Percentiles rank a stretch among this genome's conserved stretches.
phyloP scores from a whole-genome alignment of 2,329 filamentous ascomycete species.

The Penicillium fuscoglaucum region DNA sequence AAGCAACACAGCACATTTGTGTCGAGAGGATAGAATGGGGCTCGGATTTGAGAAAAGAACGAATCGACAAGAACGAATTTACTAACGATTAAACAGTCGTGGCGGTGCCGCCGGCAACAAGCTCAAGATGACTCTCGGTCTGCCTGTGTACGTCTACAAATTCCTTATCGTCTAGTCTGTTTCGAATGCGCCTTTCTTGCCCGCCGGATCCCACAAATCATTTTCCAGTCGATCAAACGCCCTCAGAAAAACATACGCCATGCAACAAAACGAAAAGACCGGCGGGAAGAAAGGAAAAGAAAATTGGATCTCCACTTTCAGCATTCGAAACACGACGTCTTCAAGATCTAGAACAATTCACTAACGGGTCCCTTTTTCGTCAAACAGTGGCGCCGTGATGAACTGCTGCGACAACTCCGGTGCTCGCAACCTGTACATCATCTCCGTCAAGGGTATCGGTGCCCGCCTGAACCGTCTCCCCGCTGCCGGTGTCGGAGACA shows the following conservation, averaged over 20 bases:
- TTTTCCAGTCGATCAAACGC: constrained; percentile 15
- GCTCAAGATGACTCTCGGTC: constrained; percentile 99
- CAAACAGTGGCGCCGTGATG: constrained; percentile 90
- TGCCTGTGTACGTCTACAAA: constrained; percentile 82
- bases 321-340: constrained; percentile 20
- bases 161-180: constrained; percentile 13
- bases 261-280: not conserved
- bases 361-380: constrained; percentile 23
- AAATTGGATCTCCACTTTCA: constrained; percentile 10
- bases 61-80: constrained; percentile 11
- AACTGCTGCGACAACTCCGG: constrained; percentile 99
- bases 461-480: constrained; percentile 96
- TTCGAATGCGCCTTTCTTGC: constrained; percentile 13
- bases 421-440: constrained; percentile 99
- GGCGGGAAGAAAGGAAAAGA: constrained; percentile 8
- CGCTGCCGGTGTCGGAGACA: constrained; percentile 96
- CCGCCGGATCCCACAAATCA: constrained; percentile 14
- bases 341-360: constrained; percentile 17
- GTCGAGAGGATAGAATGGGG: constrained; percentile 11
- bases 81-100: constrained; percentile 50
- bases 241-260: not conserved
- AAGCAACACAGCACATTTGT: constrained; percentile 9
- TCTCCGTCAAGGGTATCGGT: constrained; percentile 98
- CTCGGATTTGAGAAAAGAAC: constrained; percentile 6
- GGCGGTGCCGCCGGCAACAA: constrained; percentile 98